These are phyloP conservation scores for Hericium coralloides DNA, from an alignment of 768 basidiomycete species.

Conservation along the genomic window DNA sequence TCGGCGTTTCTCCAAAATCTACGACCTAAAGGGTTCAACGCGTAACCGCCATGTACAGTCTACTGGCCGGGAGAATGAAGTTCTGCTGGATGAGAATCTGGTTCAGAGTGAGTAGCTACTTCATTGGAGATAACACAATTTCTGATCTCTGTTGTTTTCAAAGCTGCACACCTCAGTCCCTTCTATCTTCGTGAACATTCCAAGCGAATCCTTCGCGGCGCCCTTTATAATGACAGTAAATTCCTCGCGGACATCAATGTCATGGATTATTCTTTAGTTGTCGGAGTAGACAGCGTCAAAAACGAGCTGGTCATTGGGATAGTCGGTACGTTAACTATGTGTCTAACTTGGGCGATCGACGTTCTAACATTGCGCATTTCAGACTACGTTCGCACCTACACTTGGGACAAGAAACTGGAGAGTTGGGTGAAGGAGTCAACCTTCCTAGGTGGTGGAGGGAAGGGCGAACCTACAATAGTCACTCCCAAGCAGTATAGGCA, in stretches of 20 bases:
- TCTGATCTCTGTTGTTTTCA: constrained; percentile 7
- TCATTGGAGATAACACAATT: not conserved
- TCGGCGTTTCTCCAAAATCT: constrained; percentile 88
- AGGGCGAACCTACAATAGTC: constrained; percentile 92
- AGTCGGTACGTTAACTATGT: constrained; percentile 57
- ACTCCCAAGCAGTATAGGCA: constrained; percentile 93
- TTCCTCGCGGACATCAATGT: constrained; percentile 92
- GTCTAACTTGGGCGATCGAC: not conserved
- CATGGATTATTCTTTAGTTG: constrained; percentile 96
- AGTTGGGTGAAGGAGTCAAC: constrained; percentile 97
- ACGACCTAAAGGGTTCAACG: constrained; percentile 94
- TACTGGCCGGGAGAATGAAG: constrained; percentile 86
- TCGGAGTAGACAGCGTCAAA: constrained; percentile 84
- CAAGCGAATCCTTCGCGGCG: constrained; percentile 84
- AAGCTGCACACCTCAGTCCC: constrained; percentile 79
- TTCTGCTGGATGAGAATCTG: constrained; percentile 92
- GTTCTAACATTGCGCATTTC: not conserved
- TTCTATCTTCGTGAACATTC: constrained; percentile 96
- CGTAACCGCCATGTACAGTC: constrained; percentile 89
- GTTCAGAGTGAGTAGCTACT: constrained; percentile 56
- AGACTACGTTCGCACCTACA: constrained; percentile 95
- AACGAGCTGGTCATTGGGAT: constrained; percentile 95
- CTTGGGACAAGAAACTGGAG: constrained; percentile 98
- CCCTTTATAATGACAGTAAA: constrained; percentile 90
- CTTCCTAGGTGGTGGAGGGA: constrained; percentile 74